A percentile compares a stretch with the other conserved stretches of the same genome.
These are phyloP conservation scores for Bimuria novae-zelandiae DNA, from an alignment of 2,329 filamentous ascomycete genomes.

Conservation along the genomic window DNA sequence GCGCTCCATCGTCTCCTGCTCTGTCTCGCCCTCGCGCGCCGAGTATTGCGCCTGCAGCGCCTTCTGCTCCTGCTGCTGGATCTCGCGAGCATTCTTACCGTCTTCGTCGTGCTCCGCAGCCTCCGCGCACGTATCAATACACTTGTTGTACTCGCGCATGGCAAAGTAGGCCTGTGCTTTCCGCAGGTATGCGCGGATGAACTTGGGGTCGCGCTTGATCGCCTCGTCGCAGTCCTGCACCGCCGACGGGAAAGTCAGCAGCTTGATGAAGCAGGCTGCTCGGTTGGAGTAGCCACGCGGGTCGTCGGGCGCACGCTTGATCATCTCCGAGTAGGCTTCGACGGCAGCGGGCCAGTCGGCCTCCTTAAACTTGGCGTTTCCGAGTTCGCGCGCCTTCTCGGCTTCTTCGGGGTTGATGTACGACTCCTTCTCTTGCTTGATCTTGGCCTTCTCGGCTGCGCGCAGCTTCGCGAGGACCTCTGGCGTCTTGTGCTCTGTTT, in stretches of 20 bases:
- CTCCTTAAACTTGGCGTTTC: conserved; percentile 97
- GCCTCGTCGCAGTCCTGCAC: conserved; percentile 90
- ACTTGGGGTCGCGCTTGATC: conserved; percentile 87
- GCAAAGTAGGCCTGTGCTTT: conserved; percentile 95
- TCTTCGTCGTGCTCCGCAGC: conserved; percentile 77
- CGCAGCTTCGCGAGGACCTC: conserved; percentile 93
- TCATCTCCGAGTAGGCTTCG: conserved; percentile 94
- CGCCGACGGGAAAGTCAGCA: conserved; percentile 92
- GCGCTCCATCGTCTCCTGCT: conserved; percentile 91
- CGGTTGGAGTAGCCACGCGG: conserved; percentile 96
- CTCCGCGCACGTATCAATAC: conserved; percentile 84
- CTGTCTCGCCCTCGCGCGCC: conserved; percentile 89
- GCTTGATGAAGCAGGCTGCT: conserved; percentile 93
- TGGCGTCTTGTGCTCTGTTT: conserved; percentile 95
- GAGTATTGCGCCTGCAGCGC: conserved; percentile 88
- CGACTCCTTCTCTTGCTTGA: conserved; percentile 71
- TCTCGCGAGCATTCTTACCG: conserved; percentile 85
- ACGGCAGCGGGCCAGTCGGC: conserved; percentile 94
- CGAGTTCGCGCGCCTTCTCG: conserved; percentile 91
- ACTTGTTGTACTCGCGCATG: conserved; percentile 98
- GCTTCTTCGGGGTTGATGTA: conserved; percentile 92
- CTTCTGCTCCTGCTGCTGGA: conserved; percentile 93
- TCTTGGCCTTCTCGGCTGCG: conserved; percentile 83
- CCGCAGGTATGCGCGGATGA: conserved; percentile 94
- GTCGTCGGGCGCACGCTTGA: conserved; percentile 90